Conservation (phyloP, 345 rosid species). For the Aquilaria malaccensis region DNA sequence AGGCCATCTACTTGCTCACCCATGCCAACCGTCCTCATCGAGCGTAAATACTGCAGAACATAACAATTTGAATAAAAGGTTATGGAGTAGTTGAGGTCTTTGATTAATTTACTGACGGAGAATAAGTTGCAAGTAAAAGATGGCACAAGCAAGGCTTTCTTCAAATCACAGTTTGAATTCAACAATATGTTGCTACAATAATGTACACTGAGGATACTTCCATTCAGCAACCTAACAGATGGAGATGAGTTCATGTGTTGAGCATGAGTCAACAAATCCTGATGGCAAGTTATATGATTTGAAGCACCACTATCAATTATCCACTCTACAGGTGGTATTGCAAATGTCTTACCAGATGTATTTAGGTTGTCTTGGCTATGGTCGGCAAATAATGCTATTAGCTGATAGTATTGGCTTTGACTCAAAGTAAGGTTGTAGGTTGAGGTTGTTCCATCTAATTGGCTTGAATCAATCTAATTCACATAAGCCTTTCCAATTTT, state of each 20-base stretch:
- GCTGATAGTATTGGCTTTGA: too few relatives aligned
- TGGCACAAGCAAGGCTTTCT: background rate
- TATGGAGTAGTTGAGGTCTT: background rate
- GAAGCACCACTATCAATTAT: too few relatives aligned
- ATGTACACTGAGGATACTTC: background rate
- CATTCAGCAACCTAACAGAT: background rate
- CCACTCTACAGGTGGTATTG: too few relatives aligned
- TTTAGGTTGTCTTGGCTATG: too few relatives aligned
- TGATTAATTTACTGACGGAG: background rate
- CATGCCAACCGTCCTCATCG: background rate
- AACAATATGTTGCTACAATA: background rate
- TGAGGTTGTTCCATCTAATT: background rate
- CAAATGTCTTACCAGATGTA: too few relatives aligned
- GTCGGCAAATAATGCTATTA: too few relatives aligned
- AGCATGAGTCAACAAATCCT: too few relatives aligned
- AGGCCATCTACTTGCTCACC: background rate
- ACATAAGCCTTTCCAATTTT: background rate
- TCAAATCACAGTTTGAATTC: background rate
- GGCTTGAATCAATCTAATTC: background rate
- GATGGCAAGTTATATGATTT: too few relatives aligned
- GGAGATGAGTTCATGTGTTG: too few relatives aligned
- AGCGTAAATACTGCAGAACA: background rate
- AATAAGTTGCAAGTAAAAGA: background rate
- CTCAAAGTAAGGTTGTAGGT: background rate
- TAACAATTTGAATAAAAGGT: background rate